phyloP scores from a whole-genome alignment of 306 rosid genomes.

The Parietaria judaica region DNA sequence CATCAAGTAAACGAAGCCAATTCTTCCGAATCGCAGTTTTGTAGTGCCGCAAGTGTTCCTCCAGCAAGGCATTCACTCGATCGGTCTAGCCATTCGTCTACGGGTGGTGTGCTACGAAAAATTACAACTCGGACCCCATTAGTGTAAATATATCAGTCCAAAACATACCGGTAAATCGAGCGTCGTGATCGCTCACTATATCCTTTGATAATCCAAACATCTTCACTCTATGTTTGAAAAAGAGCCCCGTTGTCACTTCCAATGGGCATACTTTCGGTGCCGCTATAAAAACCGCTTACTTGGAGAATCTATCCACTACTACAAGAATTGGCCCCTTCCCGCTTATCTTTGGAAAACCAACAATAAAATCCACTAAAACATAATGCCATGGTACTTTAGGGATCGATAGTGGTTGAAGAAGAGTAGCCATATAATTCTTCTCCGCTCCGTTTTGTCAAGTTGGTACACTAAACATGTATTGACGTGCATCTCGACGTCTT shows the following conservation, averaged over 20 bases:
- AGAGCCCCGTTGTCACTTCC: background rate
- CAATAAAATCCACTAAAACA: conserved; percentile 1
- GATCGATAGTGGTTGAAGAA: background rate
- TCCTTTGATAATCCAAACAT: background rate
- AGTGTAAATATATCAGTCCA: background rate
- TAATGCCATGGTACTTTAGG: background rate
- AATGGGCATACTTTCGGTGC: background rate
- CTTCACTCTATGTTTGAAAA: background rate
- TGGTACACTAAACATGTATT: background rate
- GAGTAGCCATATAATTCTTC: background rate
- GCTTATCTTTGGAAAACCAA: background rate
- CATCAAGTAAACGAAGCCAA: background rate
- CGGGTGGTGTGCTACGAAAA: background rate
- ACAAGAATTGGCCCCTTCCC: background rate
- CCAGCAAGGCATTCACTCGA: background rate
- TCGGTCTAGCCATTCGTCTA: background rate
- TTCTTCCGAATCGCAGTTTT: background rate
- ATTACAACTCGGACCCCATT: background rate
- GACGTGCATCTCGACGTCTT: background rate
- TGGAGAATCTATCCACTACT: background rate
- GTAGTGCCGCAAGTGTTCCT: background rate
- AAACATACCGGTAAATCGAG: background rate
- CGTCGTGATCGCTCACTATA: background rate
- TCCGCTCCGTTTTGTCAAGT: background rate
- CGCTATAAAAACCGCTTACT: background rate